Evolutionary conservation across 495 filamentous ascomycete genomes (phyloP).

Genomic region (Xylaria scruposa): DNA sequence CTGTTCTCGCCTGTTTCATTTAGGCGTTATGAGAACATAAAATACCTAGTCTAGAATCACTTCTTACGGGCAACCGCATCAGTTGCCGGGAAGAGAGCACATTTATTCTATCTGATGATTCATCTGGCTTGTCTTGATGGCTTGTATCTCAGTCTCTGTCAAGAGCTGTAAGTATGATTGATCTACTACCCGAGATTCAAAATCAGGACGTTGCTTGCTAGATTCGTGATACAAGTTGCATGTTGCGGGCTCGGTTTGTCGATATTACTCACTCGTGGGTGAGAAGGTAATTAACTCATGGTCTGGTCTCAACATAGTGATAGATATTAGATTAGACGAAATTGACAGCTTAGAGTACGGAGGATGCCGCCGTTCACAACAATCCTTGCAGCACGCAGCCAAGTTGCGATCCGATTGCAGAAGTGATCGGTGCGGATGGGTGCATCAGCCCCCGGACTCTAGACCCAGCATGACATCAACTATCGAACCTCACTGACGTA

Average conservation of each 20-base stretch:
- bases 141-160: not conserved
- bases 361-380: not conserved
- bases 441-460: not conserved
- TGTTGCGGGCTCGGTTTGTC: not conserved
- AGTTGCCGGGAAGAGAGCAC: not conserved
- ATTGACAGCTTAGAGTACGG: not conserved
- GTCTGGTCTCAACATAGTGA: not conserved
- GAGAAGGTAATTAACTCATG: not conserved
- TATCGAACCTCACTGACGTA: conserved; percentile 29
- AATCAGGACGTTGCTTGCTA: not conserved
- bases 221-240: not conserved
- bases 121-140: not conserved
- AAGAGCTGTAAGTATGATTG: not conserved
- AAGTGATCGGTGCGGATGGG: not conserved
- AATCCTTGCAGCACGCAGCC: no score
- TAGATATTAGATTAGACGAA: no score
- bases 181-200: not conserved
- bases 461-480: conserved; percentile 18
- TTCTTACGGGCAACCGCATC: not conserved
- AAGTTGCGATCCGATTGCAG: not conserved
- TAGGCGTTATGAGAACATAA: not conserved
- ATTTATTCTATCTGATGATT: not conserved
- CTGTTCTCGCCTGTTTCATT: not conserved
- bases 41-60: not conserved
- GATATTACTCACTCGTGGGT: not conserved